These are phyloP conservation scores for Stachybotrys elegans DNA, from an alignment of 2,329 filamentous ascomycete genomes.

Conservation along the genomic window DNA sequence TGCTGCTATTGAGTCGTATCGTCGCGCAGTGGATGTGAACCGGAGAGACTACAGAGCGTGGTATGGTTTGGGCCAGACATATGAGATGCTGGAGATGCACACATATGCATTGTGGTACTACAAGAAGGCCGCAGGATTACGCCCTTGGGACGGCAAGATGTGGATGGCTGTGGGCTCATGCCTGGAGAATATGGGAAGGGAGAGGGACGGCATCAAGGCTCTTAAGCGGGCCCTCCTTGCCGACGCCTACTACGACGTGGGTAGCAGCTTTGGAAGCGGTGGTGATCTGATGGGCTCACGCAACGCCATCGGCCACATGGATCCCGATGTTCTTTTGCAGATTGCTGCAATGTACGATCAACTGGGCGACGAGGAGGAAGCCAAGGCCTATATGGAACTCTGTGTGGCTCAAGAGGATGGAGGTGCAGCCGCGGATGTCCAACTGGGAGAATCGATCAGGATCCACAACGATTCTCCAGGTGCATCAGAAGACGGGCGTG, in stretches of 20 bases:
- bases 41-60: constrained; percentile 94
- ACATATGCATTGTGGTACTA: constrained; percentile 97
- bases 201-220: constrained; percentile 89
- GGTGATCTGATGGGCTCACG: constrained; percentile 41
- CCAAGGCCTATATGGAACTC: constrained; percentile 92
- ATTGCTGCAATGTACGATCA: constrained; percentile 88
- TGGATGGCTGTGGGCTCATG: constrained; percentile 96
- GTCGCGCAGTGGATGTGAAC: constrained; percentile 92
- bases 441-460: constrained; percentile 44
- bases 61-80: constrained; percentile 96
- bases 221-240: constrained; percentile 88
- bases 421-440: constrained; percentile 36
- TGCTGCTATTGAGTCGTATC: constrained; percentile 93
- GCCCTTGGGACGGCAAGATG: constrained; percentile 98
- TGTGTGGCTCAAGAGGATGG: constrained; percentile 90
- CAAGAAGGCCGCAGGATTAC: constrained; percentile 85
- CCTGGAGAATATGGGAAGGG: constrained; percentile 80
- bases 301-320: constrained; percentile 58
- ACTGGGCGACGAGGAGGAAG: constrained; percentile 70
- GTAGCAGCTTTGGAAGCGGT: constrained; percentile 48
- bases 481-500: constrained; percentile 31
- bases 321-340: constrained; percentile 85
- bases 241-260: constrained; percentile 75
- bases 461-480: constrained; percentile 51
- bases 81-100: constrained; percentile 97